These are phyloP conservation scores for Colletotrichum lini DNA, from an alignment of 2,329 filamentous ascomycete genomes.

Conservation along the genomic window DNA sequence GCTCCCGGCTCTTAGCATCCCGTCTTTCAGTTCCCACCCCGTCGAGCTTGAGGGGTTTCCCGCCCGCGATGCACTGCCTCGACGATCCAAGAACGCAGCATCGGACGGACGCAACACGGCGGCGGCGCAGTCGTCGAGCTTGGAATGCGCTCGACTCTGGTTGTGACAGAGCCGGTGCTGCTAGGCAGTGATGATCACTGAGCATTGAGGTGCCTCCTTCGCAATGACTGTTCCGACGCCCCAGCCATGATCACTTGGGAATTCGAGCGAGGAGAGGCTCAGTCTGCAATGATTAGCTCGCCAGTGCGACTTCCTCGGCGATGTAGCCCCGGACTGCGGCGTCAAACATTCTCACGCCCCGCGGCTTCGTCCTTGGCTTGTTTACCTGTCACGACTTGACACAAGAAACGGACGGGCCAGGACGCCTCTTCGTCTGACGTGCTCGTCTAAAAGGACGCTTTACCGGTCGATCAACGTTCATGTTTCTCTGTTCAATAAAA, in stretches of 20 bases:
- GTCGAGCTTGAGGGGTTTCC: constrained; percentile 28
- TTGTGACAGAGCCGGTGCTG: constrained; percentile 1
- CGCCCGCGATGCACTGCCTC: constrained; percentile 33
- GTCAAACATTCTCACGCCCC: constrained; percentile 13
- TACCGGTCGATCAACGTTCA: background rate
- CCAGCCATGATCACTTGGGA: constrained; percentile 2
- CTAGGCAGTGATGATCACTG: background rate
- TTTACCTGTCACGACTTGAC: constrained; percentile 23
- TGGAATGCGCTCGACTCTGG: constrained; percentile 7
- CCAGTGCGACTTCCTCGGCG: constrained; percentile 3
- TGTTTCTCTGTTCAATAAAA: no score
- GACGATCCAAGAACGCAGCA: constrained; percentile 27
- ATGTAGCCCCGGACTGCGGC: constrained; percentile 14
- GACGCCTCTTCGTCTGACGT: constrained; percentile 19
- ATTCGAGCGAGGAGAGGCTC: constrained; percentile 10
- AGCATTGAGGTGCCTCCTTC: constrained; percentile 14
- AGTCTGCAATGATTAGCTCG: constrained; percentile 4
- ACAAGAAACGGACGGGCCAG: constrained; percentile 14
- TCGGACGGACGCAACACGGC: constrained; percentile 21
- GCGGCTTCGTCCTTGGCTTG: constrained; percentile 18
- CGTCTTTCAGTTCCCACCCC: constrained; percentile 8
- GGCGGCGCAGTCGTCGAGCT: constrained; percentile 26
- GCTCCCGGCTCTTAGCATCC: constrained; percentile 33
- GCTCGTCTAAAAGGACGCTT: constrained; percentile 3
- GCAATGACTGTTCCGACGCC: constrained; percentile 5